These are phyloP conservation scores for Pichia kluyveri DNA, from an alignment of 805 yeast genomes.

Conservation along the genomic window DNA sequence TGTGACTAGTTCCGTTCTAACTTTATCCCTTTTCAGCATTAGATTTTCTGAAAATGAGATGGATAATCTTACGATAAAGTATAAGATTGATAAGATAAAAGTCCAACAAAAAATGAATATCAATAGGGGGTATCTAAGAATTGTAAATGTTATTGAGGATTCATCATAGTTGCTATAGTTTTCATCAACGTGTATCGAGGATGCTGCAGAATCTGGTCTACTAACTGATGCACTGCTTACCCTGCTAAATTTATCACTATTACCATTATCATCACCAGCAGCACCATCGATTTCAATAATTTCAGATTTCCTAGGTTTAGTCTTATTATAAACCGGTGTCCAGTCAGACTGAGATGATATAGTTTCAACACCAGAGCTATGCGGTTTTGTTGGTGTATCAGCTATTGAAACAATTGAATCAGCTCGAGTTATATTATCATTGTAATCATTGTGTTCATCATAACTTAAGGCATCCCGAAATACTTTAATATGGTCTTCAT, in stretches of 20 bases:
- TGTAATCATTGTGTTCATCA: constrained; percentile 18
- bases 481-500: constrained; percentile 25
- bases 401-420: neutral
- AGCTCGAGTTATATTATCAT: neutral
- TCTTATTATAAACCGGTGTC: constrained; percentile 32
- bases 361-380: constrained; percentile 2
- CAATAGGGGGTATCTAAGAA: constrained; percentile 62
- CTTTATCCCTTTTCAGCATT: constrained; percentile 49
- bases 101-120: constrained; percentile 48
- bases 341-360: constrained; percentile 38
- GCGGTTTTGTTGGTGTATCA: neutral
- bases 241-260: too few species aligned
- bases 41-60: constrained; percentile 56
- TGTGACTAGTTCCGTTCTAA: constrained; percentile 39
- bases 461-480: constrained; percentile 30
- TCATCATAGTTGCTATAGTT: constrained; percentile 8
- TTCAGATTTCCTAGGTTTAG: constrained; percentile 10
- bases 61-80: constrained; percentile 45
- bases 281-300: neutral
- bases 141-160: constrained; percentile 27
- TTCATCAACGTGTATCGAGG: neutral
- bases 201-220: neutral
- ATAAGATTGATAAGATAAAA: constrained; percentile 35
- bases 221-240: neutral
- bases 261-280: neutral